Evolutionary conservation across 2,329 filamentous ascomycete species (phyloP).

Genomic region (Tolypocladium ophioglossoides): DNA sequence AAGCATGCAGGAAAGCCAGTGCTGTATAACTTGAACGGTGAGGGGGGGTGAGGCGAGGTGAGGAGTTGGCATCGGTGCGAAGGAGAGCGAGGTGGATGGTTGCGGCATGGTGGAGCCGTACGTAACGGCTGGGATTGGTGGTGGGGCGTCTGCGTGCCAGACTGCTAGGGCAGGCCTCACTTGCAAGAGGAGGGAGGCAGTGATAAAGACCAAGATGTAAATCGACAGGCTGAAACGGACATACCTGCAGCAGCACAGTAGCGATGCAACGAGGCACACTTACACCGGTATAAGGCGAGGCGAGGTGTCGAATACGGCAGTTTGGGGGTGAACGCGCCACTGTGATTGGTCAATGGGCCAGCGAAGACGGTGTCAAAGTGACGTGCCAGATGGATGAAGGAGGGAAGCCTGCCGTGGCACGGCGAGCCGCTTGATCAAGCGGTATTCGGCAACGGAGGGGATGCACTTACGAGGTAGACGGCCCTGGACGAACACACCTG

Average conservation of each 20-base stretch:
- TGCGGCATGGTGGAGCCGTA: background rate
- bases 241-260: background rate
- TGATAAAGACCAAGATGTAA: too few species aligned
- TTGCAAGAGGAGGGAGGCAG: too few species aligned
- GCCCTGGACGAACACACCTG: too few species aligned
- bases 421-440: background rate
- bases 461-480: constrained; percentile 4
- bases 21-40: too few species aligned
- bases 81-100: too few species aligned
- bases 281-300: background rate
- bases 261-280: background rate
- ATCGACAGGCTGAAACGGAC: background rate
- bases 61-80: background rate
- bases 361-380: background rate
- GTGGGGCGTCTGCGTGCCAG: background rate
- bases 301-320: background rate
- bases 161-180: background rate
- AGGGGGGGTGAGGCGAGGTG: background rate
- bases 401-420: background rate
- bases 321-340: background rate
- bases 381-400: constrained; percentile 1
- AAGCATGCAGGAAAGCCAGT: too few species aligned
- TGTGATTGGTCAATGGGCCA: background rate
- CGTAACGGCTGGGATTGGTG: background rate
- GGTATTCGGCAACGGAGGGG: constrained; percentile 8